phyloP scores from a whole-genome alignment of 1,284 basidiomycete species.

The Tremellales sp. region DNA sequence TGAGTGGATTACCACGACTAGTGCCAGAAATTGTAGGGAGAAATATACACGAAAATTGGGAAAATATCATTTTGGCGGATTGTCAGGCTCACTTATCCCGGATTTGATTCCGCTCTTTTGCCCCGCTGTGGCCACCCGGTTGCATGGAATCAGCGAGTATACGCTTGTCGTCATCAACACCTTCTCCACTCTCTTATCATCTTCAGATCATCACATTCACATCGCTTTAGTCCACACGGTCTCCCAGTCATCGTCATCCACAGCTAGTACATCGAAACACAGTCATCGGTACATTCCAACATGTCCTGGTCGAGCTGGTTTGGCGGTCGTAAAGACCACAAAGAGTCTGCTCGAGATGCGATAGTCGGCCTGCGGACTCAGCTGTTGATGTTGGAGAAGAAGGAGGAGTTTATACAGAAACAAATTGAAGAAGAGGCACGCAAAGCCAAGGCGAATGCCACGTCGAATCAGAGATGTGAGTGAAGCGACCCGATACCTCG shows the following conservation, averaged over 20 bases:
- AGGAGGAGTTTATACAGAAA: constrained; percentile 93
- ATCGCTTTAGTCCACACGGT: neutral
- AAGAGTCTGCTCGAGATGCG: constrained; percentile 74
- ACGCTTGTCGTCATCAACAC: neutral
- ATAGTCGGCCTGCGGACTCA: constrained; percentile 83
- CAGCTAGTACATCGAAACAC: neutral
- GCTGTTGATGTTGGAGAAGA: constrained; percentile 97
- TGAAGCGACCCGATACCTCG: no score
- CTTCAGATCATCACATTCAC: neutral
- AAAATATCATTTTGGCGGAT: no score
- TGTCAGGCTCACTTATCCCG: no score
- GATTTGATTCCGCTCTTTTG: no score
- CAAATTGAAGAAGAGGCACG: constrained; percentile 93
- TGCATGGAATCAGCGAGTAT: no score
- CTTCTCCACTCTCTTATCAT: neutral
- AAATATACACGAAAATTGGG: no score
- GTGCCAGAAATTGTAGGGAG: no score
- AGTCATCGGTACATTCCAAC: no score
- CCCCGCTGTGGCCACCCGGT: no score
- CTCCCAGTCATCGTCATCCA: neutral
- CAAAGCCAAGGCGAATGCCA: constrained; percentile 90
- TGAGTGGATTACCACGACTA: no score
- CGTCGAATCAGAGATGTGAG: constrained; percentile 89
- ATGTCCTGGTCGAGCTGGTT: constrained; percentile 81
- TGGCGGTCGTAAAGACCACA: constrained; percentile 66